phyloP scores from a whole-genome alignment of 768 basidiomycete genomes.

The Fibroporia radiculosa region DNA sequence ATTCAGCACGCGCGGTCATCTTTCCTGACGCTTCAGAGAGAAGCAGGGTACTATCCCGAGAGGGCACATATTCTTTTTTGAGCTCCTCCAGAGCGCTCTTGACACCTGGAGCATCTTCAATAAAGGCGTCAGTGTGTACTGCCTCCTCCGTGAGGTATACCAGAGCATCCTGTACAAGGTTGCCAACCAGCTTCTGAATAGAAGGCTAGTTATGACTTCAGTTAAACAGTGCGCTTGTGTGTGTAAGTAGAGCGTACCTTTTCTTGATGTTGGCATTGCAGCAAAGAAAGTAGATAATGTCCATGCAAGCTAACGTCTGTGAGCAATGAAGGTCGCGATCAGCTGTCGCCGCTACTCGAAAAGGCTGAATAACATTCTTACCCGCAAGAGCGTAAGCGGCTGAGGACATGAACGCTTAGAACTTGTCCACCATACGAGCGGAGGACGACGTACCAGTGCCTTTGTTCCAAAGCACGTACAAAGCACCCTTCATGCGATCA shows the following conservation, averaged over 20 bases:
- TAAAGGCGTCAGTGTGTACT: constrained; percentile 54
- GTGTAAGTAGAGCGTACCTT: constrained; percentile 41
- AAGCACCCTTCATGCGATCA: constrained; percentile 91
- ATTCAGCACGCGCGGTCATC: constrained; percentile 31
- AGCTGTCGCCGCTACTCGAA: background rate
- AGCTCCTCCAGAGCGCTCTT: constrained; percentile 42
- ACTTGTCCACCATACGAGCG: background rate
- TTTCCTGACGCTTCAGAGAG: constrained; percentile 38
- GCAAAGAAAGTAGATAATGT: constrained; percentile 51
- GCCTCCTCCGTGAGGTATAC: constrained; percentile 56
- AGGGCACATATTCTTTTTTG: constrained; percentile 39
- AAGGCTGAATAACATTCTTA: constrained; percentile 23
- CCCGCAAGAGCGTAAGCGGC: constrained; percentile 66
- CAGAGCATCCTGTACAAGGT: constrained; percentile 55
- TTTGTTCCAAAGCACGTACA: constrained; percentile 74
- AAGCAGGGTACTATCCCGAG: constrained; percentile 34
- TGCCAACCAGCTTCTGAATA: constrained; percentile 62
- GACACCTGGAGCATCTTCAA: constrained; percentile 39
- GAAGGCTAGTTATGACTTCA: constrained; percentile 43
- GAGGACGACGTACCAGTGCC: constrained; percentile 42
- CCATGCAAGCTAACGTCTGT: constrained; percentile 51
- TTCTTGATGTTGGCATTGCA: constrained; percentile 79
- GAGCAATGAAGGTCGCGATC: background rate
- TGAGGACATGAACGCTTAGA: constrained; percentile 13
- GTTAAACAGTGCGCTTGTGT: background rate